phyloP scores from a whole-genome alignment of 805 yeast genomes.

The Ogataea henricii region DNA sequence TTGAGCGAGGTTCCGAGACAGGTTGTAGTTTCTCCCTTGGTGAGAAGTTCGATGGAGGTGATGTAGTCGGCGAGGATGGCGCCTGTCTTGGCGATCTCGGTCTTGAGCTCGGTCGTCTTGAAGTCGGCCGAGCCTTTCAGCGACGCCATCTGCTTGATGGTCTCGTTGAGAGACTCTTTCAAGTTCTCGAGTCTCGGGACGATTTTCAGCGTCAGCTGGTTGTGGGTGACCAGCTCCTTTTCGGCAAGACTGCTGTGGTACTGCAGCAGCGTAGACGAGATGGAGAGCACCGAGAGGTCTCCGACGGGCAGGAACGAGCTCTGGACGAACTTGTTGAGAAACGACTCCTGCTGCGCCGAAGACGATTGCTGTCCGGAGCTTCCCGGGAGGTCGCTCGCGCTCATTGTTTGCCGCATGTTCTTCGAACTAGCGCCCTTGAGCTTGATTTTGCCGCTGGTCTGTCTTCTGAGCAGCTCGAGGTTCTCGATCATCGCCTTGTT shows the following conservation, averaged over 20 bases:
- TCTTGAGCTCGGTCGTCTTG: slow-evolving; percentile 54
- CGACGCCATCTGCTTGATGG: slow-evolving; percentile 55
- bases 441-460: slow-evolving; percentile 34
- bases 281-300: slow-evolving; percentile 40
- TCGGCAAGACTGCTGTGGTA: slow-evolving; percentile 38
- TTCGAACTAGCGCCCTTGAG: slow-evolving; percentile 25
- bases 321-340: slow-evolving; percentile 49
- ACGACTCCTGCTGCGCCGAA: slow-evolving; percentile 15
- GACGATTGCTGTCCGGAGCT: slow-evolving; percentile 24
- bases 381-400: slow-evolving; percentile 18
- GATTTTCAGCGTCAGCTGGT: slow-evolving; percentile 49
- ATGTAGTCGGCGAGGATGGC: slow-evolving; percentile 50
- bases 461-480: slow-evolving; percentile 34
- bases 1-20: slow-evolving; percentile 33
- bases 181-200: slow-evolving; percentile 59
- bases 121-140: slow-evolving; percentile 55
- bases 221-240: slow-evolving; percentile 51
- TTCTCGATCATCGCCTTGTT: slow-evolving; percentile 54
- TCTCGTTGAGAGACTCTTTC: slow-evolving; percentile 52
- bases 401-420: slow-evolving; percentile 25
- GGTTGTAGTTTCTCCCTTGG: slow-evolving; percentile 38
- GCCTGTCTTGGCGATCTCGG: slow-evolving; percentile 66
- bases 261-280: slow-evolving; percentile 34
- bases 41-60: slow-evolving; percentile 44
- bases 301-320: slow-evolving; percentile 43